A percentile compares a stretch with the other conserved stretches of the same genome.
These are phyloP conservation scores for Aureobasidium lini DNA, from an alignment of 2,329 filamentous ascomycete species.

Conservation along the genomic window DNA sequence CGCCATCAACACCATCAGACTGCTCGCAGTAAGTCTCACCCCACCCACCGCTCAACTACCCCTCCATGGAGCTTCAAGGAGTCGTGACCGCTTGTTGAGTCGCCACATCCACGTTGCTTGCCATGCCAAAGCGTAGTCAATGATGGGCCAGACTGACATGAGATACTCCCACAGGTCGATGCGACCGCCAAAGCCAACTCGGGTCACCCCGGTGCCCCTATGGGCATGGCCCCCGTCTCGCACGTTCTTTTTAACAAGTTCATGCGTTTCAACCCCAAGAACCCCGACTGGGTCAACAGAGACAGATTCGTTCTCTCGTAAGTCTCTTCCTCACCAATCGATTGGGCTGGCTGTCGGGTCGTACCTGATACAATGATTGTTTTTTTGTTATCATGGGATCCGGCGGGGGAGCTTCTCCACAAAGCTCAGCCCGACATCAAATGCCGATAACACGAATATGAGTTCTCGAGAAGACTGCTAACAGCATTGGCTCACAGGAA, in stretches of 20 bases:
- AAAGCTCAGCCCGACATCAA: background rate
- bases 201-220: conserved; percentile 96
- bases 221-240: conserved; percentile 90
- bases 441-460: background rate
- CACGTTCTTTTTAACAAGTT: conserved; percentile 99
- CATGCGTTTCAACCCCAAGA: conserved; percentile 99
- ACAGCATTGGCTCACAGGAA: conserved; percentile 52
- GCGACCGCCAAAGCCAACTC: conserved; percentile 93
- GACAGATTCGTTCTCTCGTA: conserved; percentile 99
- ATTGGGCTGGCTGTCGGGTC: background rate
- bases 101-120: background rate
- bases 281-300: conserved; percentile 92
- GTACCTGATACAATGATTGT: background rate
- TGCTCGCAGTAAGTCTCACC: conserved; percentile 71
- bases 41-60: conserved; percentile 16
- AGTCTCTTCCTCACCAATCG: conserved; percentile 37
- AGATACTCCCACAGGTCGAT: conserved; percentile 65
- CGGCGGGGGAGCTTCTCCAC: background rate
- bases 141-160: conserved; percentile 3
- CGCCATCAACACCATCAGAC: conserved; percentile 96
- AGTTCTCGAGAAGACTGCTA: background rate
- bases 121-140: background rate
- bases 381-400: background rate
- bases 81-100: conserved; percentile 1
- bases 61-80: conserved; percentile 21